Percentiles rank a stretch among this genome's conserved stretches.
phyloP scores from a whole-genome alignment of 2,329 filamentous ascomycete species.

The Drechslerella dactyloides region DNA sequence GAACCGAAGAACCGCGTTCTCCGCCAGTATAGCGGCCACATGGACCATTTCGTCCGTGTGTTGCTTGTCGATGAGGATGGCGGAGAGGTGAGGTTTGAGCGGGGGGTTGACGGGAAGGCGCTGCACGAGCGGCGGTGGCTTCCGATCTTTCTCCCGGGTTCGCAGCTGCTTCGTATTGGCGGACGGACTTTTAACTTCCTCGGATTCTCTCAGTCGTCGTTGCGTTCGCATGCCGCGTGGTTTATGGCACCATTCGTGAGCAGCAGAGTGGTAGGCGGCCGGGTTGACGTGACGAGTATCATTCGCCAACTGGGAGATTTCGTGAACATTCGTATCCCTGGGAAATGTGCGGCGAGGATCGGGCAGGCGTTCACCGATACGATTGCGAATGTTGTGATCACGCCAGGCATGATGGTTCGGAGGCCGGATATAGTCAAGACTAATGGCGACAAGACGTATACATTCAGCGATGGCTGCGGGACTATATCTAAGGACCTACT shows the following conservation, averaged over 20 bases:
- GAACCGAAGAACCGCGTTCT: conserved; percentile 75
- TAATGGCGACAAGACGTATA: conserved; percentile 59
- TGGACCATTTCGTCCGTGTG: conserved; percentile 72
- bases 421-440: conserved; percentile 65
- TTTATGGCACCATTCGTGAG: conserved; percentile 64
- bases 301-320: conserved; percentile 64
- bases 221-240: conserved; percentile 75
- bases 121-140: conserved; percentile 64
- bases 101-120: conserved; percentile 57
- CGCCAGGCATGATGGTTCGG: conserved; percentile 55
- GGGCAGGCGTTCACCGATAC: conserved; percentile 78
- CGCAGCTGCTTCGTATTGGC: conserved; percentile 68
- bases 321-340: conserved; percentile 62
- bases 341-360: conserved; percentile 67
- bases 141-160: conserved; percentile 62
- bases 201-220: conserved; percentile 79
- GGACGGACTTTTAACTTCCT: conserved; percentile 71
- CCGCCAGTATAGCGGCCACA: conserved; percentile 67
- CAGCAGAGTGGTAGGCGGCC: conserved; percentile 16
- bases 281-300: conserved; percentile 59
- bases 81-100: conserved; percentile 67
- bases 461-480: conserved; percentile 82
- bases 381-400: conserved; percentile 61
- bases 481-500: conserved; percentile 70
- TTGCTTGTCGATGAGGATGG: conserved; percentile 77